phyloP scores from a whole-genome alignment of 164 flowering plant genomes.

The Stephania japonica region DNA sequence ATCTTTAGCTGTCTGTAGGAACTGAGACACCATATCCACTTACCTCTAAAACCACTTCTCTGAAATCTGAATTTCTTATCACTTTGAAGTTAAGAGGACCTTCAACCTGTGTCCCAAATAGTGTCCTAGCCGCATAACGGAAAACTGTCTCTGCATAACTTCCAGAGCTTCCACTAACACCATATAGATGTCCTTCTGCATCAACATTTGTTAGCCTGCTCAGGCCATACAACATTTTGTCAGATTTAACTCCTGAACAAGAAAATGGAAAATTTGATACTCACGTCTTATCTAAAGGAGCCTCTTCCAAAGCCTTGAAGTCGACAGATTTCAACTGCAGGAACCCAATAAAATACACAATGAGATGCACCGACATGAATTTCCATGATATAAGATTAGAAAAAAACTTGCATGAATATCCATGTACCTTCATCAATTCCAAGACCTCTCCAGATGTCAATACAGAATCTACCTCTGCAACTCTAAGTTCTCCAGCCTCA shows the following conservation, averaged over 20 bases:
- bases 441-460: constrained; percentile 94
- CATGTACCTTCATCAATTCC: constrained; percentile 74
- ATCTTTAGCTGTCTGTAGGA: neutral
- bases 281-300: constrained; percentile 78
- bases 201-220: constrained; percentile 76
- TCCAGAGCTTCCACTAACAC: constrained; percentile 89
- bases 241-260: neutral
- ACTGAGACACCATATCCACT: constrained; percentile 23
- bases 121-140: constrained; percentile 66
- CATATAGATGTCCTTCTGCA: constrained; percentile 76
- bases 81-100: constrained; percentile 69
- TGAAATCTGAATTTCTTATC: constrained; percentile 79
- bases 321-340: constrained; percentile 66
- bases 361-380: neutral
- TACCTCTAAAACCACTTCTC: constrained; percentile 74
- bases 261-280: constrained; percentile 15
- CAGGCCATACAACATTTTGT: neutral
- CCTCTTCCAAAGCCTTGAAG: constrained; percentile 63
- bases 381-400: neutral
- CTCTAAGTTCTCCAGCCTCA: constrained; percentile 19
- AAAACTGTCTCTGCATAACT: constrained; percentile 91
- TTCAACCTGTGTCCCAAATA: constrained; percentile 59
- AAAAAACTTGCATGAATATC: neutral
- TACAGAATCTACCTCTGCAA: constrained; percentile 90
- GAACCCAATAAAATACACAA: neutral